Evolutionary conservation across 2,329 filamentous ascomycete species (phyloP).

Genomic region (Xylaria sp.): DNA sequence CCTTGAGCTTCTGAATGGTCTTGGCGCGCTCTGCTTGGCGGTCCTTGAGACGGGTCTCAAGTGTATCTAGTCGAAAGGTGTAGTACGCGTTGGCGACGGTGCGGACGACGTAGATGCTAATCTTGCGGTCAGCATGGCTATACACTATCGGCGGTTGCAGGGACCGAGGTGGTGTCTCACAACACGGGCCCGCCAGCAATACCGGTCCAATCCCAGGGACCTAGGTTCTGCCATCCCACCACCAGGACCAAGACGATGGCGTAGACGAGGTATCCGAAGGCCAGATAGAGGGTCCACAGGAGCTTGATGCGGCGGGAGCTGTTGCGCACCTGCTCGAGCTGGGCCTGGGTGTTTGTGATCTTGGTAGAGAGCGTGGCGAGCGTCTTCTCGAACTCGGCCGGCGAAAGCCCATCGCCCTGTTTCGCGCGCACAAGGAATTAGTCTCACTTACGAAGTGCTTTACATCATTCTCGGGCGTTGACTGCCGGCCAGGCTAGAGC

Average conservation of each 20-base stretch:
- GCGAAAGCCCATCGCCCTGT: constrained; percentile 81
- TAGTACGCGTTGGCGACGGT: constrained; percentile 76
- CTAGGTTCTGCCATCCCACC: constrained; percentile 84
- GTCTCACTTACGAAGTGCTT: neutral
- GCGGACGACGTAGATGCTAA: constrained; percentile 83
- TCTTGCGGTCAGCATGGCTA: constrained; percentile 17
- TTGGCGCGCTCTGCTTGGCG: constrained; percentile 82
- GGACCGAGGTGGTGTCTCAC: constrained; percentile 58
- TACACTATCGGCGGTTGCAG: neutral
- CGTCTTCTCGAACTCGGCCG: constrained; percentile 92
- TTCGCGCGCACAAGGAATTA: constrained; percentile 1
- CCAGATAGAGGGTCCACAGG: constrained; percentile 89
- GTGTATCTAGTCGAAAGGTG: constrained; percentile 79
- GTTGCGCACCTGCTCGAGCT: constrained; percentile 78
- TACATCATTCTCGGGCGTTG: neutral
- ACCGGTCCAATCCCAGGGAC: constrained; percentile 79
- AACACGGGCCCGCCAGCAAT: constrained; percentile 81
- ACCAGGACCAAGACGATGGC: constrained; percentile 84
- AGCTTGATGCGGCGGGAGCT: constrained; percentile 82
- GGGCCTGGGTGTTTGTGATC: constrained; percentile 78
- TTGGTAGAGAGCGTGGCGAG: constrained; percentile 84
- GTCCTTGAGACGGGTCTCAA: constrained; percentile 75
- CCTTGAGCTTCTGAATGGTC: constrained; percentile 94
- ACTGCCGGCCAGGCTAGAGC: constrained; percentile 35
- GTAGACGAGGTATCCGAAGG: constrained; percentile 90